Evolutionary conservation across 106 monocot genomes (phyloP), one percentile per base, ranked within the genome.

Genomic region (Ottelia alismoides): DNA sequence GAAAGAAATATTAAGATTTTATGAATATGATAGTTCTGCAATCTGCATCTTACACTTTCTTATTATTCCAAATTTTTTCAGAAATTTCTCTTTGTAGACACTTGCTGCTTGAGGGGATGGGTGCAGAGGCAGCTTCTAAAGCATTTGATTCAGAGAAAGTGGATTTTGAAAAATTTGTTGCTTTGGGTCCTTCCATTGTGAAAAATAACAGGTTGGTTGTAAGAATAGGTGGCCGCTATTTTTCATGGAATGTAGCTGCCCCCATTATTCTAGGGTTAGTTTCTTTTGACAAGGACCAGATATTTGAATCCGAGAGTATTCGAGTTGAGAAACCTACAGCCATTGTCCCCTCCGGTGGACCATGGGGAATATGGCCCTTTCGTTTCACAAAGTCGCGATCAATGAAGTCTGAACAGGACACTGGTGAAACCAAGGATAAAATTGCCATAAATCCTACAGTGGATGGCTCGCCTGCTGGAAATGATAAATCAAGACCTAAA

Each of bases 351-450:
- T 59, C 79, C 59, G 62, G 50, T 18, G 82, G 71, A 57, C 76
- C 57, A 47, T 92, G 92, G 92, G 75, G 67, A 27, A 51, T 84
- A 1, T 92, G 88, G 88, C 78, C 75, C 28, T 91, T 92, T 59
- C 52, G 61, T 62, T 66, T 77, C 32, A 79, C 35, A 49, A 86
- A 66, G 53, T 65, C 76, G 22, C 76, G 53, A 62, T 57, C 58
- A 28, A 72, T 71, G 43, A 83, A 52, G 12, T 35, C 57, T 58
- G 67, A 59, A 22, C 43, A 27, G 18, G 25, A 54, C n/a, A n/a
- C n/a, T n/a, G n/a, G n/a, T 47, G 53, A 2, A 11, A 54, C 2
- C 16, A 54, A 0, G 30, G 53, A 54, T 2, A 29, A 14, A 17
- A 4, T n/a, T 27, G 3, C 31, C 47, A 66, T 62, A 50, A 26